Evolutionary conservation across 768 basidiomycete genomes (phyloP).

Genomic region (Wakefieldia striispora): DNA sequence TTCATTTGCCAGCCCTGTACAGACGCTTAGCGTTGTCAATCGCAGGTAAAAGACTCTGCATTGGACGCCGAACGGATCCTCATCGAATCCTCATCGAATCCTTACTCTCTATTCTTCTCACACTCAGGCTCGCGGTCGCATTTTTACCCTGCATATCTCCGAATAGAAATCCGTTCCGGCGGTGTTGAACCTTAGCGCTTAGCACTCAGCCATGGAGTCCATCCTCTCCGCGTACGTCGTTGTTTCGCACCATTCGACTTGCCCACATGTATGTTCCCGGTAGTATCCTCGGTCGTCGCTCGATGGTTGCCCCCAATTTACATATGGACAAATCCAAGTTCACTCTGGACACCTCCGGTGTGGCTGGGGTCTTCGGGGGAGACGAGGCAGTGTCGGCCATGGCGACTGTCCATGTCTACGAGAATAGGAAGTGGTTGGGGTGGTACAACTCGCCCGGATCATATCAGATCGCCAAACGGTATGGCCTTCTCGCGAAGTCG

Average conservation of each 20-base stretch:
- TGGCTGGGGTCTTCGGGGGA: conserved; percentile 38
- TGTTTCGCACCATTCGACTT: neutral
- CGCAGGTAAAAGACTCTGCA: too few relatives aligned
- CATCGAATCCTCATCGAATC: too few relatives aligned
- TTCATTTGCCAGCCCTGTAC: too few relatives aligned
- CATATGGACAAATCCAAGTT: conserved; percentile 21
- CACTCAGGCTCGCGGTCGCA: too few relatives aligned
- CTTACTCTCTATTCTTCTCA: too few relatives aligned
- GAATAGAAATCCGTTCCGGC: too few relatives aligned
- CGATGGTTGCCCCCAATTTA: conserved; percentile 10
- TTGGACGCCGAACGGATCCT: too few relatives aligned
- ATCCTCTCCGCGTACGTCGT: conserved; percentile 12
- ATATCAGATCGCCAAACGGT: conserved; percentile 34
- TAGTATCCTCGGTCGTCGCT: conserved; percentile 14
- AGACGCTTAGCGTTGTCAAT: too few relatives aligned
- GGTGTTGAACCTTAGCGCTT: too few relatives aligned
- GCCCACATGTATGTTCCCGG: conserved; percentile 25
- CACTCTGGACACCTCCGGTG: conserved; percentile 31
- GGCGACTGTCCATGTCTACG: conserved; percentile 36
- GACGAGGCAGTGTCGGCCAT: conserved; percentile 40
- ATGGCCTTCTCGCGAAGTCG: conserved; percentile 32
- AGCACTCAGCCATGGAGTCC: too few relatives aligned
- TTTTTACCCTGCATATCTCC: too few relatives aligned
- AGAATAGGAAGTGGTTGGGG: conserved; percentile 33
- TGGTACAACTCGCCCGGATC: conserved; percentile 41